Evolutionary conservation across 306 rosid genomes (phyloP), one percentile per base, ranked within the genome.

Genomic region (Sophora flavescens): DNA sequence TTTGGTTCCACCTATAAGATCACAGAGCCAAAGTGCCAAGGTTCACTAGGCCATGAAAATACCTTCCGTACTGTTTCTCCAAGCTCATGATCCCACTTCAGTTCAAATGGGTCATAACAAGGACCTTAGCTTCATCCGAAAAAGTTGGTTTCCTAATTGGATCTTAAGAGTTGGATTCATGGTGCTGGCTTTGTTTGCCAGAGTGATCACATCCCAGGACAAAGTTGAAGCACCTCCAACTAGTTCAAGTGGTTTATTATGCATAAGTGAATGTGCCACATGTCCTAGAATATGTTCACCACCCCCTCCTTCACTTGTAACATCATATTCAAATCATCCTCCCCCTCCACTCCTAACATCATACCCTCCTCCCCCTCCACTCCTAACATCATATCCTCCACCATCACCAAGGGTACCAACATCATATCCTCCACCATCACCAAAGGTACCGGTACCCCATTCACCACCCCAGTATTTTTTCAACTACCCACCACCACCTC

Each of bases 271-370:
- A 0, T 93, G 97, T 74, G 60, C 74, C 63, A 84, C 98, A 61
- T 93, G 97, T 74, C 98, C 98, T 1, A 74, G 77, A 48, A 83
- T 93, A 8, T 93, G 98, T 51, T 75, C 98, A 10, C 87, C 90
- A 51, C 91, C 97, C 0, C 94, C 98, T 10, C 63, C 87, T 13
- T 63, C 83, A 6, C 65, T 70, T 4, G 56, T 1, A 73, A 56
- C 69, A 64, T 30, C 73, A 69, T 45, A 33, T 36, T 62, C 81
- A 30, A 30, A 3, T 30, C 32, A 30, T 22, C 44, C 77, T 13
- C 53, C 83, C 26, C 63, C 84, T 57, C 63, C 84, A 35, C 61
- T 80, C 4, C 16, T 67, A 58, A 74, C 75, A 18, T 48, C 79
- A 54, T 1, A 11, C n/a, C 54, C 63, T 7, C 54, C 79, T 2